These are phyloP conservation scores for Stellera chamaejasme DNA, from an alignment of 345 rosid species.

Conservation along the genomic window DNA sequence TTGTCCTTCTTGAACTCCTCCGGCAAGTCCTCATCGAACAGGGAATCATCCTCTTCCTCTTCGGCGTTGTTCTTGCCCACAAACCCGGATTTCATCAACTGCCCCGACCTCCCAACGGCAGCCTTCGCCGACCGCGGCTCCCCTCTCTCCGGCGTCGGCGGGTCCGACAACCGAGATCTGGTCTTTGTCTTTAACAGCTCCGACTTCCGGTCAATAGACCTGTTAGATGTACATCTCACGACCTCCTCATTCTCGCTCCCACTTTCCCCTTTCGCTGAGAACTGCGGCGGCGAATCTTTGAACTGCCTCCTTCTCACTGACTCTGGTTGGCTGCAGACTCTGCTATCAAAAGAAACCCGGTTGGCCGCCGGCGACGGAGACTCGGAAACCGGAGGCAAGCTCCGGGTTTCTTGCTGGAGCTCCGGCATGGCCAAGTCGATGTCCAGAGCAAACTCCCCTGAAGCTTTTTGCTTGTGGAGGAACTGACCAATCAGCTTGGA, in stretches of 20 bases:
- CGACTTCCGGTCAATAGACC: conserved; percentile 26
- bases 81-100: conserved; percentile 33
- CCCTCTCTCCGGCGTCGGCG: conserved; percentile 26
- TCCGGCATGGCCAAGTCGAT: conserved; percentile 69
- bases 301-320: conserved; percentile 26
- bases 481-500: conserved; percentile 64
- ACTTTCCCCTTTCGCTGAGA: conserved; percentile 16
- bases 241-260: conserved; percentile 31
- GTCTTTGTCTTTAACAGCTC: conserved; percentile 34
- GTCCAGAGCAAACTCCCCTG: conserved; percentile 66
- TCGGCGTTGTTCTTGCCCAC: conserved; percentile 30
- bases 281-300: conserved; percentile 18
- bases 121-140: conserved; percentile 24
- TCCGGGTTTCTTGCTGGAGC: conserved; percentile 26
- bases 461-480: conserved; percentile 60
- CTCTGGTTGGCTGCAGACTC: conserved; percentile 11
- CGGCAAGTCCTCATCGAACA: conserved; percentile 70
- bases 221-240: conserved; percentile 49
- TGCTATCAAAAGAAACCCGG: conserved; percentile 27
- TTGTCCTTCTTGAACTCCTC: conserved; percentile 50
- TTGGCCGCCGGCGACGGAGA: conserved; percentile 14
- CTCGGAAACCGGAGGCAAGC: conserved; percentile 30
- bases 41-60: conserved; percentile 72
- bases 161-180: conserved; percentile 70
- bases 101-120: conserved; percentile 28